These are phyloP conservation scores for Monosporascus sp. DNA, from an alignment of 2,329 filamentous ascomycete genomes.

Conservation along the genomic window DNA sequence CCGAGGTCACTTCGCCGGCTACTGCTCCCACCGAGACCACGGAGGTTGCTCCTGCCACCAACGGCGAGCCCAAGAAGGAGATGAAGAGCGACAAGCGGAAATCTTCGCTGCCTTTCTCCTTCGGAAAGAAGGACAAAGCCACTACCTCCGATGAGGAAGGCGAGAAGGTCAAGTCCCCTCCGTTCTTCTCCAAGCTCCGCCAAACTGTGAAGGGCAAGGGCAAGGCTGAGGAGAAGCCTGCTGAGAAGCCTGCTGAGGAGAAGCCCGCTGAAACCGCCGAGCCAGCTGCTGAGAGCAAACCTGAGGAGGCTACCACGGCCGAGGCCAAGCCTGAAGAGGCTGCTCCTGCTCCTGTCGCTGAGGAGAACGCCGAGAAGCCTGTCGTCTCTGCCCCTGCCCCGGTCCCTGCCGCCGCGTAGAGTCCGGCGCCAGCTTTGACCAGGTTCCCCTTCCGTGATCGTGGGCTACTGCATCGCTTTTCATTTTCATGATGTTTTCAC, in stretches of 20 bases:
- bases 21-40: constrained; percentile 43
- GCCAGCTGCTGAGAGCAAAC: constrained; percentile 21
- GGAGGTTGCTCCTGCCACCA: constrained; percentile 40
- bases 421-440: not conserved
- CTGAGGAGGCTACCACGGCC: constrained; percentile 6
- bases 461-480: constrained; percentile 4
- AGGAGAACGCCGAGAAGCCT: constrained; percentile 22
- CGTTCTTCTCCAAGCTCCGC: constrained; percentile 54
- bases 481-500: constrained; percentile 23
- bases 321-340: constrained; percentile 11
- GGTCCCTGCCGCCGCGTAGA: constrained; percentile 30
- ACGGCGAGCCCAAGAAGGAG: constrained; percentile 55
- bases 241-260: constrained; percentile 23
- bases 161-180: constrained; percentile 49
- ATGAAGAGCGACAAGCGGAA: constrained; percentile 73
- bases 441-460: constrained; percentile 2
- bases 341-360: constrained; percentile 10
- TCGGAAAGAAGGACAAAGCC: constrained; percentile 69
- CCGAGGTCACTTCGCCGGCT: constrained; percentile 46
- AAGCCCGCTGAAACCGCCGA: constrained; percentile 11
- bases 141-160: constrained; percentile 56
- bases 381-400: constrained; percentile 21
- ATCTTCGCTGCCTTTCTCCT: constrained; percentile 70
- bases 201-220: constrained; percentile 30
- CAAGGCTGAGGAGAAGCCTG: constrained; percentile 19